Conservation (phyloP, 352 stramenopile species). For the Phytophthora agathidicida region DNA sequence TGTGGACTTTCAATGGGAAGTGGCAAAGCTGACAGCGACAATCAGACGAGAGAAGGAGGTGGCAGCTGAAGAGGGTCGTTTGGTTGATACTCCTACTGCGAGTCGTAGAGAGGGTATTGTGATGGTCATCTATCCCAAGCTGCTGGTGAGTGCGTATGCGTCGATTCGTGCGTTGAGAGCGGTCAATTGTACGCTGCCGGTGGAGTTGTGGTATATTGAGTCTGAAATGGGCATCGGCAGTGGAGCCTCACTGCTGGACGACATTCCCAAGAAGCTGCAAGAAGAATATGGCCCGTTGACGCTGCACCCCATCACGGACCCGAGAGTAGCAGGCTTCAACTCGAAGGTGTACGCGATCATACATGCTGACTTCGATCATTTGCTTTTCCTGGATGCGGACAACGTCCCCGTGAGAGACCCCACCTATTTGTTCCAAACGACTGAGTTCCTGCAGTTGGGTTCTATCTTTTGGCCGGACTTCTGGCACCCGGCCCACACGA, state of each 20-base stretch:
- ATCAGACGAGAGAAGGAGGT: slow-evolving; percentile 18
- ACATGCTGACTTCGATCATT: slow-evolving; percentile 39
- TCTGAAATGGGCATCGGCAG: slow-evolving; percentile 39
- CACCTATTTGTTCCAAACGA: slow-evolving; percentile 51
- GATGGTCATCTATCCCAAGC: slow-evolving; percentile 64
- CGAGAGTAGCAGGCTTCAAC: slow-evolving; percentile 44
- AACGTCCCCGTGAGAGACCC: slow-evolving; percentile 57
- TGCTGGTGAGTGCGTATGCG: slow-evolving; percentile 50
- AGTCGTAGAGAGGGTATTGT: slow-evolving; percentile 42
- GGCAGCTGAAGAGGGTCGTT: neutral
- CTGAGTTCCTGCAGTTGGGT: slow-evolving; percentile 39
- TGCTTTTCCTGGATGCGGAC: slow-evolving; percentile 64
- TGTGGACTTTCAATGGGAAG: slow-evolving; percentile 39
- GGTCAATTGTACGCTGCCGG: slow-evolving; percentile 50
- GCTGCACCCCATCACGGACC: slow-evolving; percentile 32
- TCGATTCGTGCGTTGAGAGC: slow-evolving; percentile 46
- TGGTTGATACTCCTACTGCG: neutral
- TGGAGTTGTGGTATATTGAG: slow-evolving; percentile 64
- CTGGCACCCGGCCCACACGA: slow-evolving; percentile 45
- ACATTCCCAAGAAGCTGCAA: slow-evolving; percentile 27
- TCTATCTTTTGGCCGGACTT: slow-evolving; percentile 67
- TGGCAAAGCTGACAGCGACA: slow-evolving; percentile 12
- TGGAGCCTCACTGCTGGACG: slow-evolving; percentile 20
- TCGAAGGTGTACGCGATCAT: slow-evolving; percentile 55
- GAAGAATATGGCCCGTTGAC: slow-evolving; percentile 30